Conservation (phyloP, 257 asterid genomes). For the Craterostigma plantagineum region DNA sequence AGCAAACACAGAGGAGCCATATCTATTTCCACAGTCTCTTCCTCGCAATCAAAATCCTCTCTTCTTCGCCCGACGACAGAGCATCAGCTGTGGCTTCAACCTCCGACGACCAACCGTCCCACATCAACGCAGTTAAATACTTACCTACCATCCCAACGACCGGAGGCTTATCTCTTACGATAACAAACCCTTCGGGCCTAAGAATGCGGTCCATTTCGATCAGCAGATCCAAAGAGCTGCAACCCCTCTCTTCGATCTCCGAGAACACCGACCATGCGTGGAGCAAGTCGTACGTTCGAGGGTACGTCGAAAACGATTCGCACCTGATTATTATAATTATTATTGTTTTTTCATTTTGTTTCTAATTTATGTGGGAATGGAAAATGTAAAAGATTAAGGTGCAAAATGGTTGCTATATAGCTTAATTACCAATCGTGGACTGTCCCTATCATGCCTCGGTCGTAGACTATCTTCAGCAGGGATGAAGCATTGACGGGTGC, state of each 20-base stretch:
- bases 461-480: conserved; percentile 58
- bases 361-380: too few species aligned
- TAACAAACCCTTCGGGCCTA: conserved; percentile 76
- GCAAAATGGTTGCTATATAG: neutral
- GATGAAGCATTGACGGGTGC: conserved; percentile 57
- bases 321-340: too few species aligned
- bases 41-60: conserved; percentile 52
- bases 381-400: neutral
- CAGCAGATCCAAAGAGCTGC: conserved; percentile 69
- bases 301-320: conserved; percentile 88
- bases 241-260: conserved; percentile 43
- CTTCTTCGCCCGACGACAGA: conserved; percentile 33
- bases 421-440: conserved; percentile 94
- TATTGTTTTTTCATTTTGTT: too few species aligned
- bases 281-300: conserved; percentile 83
- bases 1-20: too few species aligned
- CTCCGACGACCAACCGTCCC: conserved; percentile 83
- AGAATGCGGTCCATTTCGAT: conserved; percentile 84
- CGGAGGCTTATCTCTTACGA: conserved; percentile 53
- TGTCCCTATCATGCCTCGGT: conserved; percentile 85
- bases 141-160: conserved; percentile 34
- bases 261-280: conserved; percentile 79
- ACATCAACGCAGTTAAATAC: conserved; percentile 43
- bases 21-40: conserved; percentile 30
- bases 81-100: conserved; percentile 52